These are phyloP conservation scores for Rhizopogon salebrosus DNA, from an alignment of 768 basidiomycete species.

Conservation along the genomic window DNA sequence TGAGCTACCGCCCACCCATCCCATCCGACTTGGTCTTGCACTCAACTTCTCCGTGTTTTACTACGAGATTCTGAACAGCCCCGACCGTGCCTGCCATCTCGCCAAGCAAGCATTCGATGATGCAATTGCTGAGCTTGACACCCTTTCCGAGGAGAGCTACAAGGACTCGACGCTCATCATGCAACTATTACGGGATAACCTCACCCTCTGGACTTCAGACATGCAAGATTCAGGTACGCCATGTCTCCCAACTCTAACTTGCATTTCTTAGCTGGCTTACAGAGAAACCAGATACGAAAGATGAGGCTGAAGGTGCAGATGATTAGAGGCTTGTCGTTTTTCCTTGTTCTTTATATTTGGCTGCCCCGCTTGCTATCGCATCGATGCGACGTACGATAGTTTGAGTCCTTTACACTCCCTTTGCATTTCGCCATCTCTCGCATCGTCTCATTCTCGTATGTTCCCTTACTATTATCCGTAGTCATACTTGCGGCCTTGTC, in stretches of 20 bases:
- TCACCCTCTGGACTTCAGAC: conserved; percentile 97
- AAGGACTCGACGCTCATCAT: conserved; percentile 98
- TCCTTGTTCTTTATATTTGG: conserved; percentile 15
- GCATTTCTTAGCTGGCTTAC: conserved; percentile 21
- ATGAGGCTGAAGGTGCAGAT: conserved; percentile 62
- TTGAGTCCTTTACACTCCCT: conserved; percentile 24
- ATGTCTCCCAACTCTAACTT: background rate
- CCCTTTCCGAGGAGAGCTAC: conserved; percentile 97
- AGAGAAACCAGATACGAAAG: conserved; percentile 73
- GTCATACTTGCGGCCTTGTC: conserved; percentile 23
- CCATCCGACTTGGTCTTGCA: conserved; percentile 96
- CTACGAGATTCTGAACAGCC: conserved; percentile 98
- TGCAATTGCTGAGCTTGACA: conserved; percentile 98
- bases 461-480: conserved; percentile 35
- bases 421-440: conserved; percentile 27
- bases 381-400: conserved; percentile 9
- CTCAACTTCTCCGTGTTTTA: conserved; percentile 99
- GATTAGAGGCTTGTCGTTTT: conserved; percentile 41
- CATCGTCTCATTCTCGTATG: conserved; percentile 24
- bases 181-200: conserved; percentile 95
- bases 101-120: conserved; percentile 99
- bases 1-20: conserved; percentile 93
- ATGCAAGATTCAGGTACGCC: conserved; percentile 87
- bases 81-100: conserved; percentile 96
- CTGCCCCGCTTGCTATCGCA: conserved; percentile 7